Base-by-base conservation (phyloP, 768 basidiomycete genomes). In the Suillus variegatus region DNA sequence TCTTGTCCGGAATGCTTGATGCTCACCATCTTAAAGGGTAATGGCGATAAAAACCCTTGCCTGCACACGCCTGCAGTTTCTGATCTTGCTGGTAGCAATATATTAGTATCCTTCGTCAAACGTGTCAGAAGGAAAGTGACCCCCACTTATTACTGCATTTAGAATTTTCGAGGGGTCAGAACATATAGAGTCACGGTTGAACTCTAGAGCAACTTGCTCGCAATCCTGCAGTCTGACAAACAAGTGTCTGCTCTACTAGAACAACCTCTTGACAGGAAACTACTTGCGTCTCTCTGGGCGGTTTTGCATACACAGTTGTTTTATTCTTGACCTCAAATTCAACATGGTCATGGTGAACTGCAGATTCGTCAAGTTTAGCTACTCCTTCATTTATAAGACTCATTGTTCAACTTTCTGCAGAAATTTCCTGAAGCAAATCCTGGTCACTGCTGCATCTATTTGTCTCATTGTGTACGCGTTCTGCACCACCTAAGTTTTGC, bases 21-120 rank as follows among this genome's bases (percentile, higher is more conserved):
- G 25, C 58, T 60, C 58, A 60, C 58, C 58, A 60, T 60, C 41
- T 20, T 60, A 10, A 55, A 55, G 32, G 18, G 18, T 55, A 35
- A 13, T 55, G 9, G 3, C 18, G 16, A 16, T 32, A 18, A 35
- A 35, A n/a, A 35, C 54, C 54, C 32, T 55, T 55, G 54, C 18
- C 32, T 55, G 32, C 12, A 55, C 54, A 20, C 32, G 20, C 20
- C 54, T 55, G 32, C 12, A 35, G 52, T 32, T 28, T 52, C 8
- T 52, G 51, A 54, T 54, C 28, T 18, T 54, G 52, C 28, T 32
- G 9, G 51, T 32, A 52, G 28, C 16, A 41, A 16, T 41, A 16
- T 32, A 9, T 10, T 9, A 10, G 25, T 28, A 8, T 28, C 51
- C 16, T 2, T 55, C 32, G 20, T 35, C 35, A 36, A 55, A 36